Evolutionary conservation across 768 basidiomycete species (phyloP).

Genomic region (Galerina marginata): DNA sequence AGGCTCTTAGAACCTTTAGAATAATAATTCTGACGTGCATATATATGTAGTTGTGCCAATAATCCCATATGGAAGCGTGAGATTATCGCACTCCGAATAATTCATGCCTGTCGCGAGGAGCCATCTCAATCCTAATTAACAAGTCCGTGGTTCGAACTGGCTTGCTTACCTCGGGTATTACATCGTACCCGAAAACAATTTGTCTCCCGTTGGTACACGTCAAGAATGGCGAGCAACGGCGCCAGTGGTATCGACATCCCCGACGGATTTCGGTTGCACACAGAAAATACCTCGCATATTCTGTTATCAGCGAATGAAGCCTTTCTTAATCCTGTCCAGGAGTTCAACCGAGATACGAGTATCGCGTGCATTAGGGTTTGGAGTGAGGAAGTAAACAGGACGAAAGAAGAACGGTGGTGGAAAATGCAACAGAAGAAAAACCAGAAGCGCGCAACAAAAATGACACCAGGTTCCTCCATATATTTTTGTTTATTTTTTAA

Average conservation of each 20-base stretch:
- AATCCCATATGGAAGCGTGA: background rate
- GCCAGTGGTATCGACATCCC: conserved; percentile 49
- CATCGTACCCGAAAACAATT: conserved; percentile 7
- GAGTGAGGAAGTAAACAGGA: conserved; percentile 73
- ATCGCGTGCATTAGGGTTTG: conserved; percentile 90
- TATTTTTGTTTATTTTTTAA: background rate
- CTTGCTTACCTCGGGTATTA: conserved; percentile 6
- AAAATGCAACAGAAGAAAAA: conserved; percentile 52
- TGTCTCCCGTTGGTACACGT: conserved; percentile 11
- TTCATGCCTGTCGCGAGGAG: background rate
- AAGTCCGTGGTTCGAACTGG: conserved; percentile 11
- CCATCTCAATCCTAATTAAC: background rate
- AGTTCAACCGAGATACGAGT: conserved; percentile 95
- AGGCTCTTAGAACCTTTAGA: no score
- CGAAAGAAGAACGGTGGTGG: conserved; percentile 68
- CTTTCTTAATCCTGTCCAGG: conserved; percentile 96
- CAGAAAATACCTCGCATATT: conserved; percentile 82
- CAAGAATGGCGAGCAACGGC: conserved; percentile 26
- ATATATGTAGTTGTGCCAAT: no score
- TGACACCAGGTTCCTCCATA: conserved; percentile 28
- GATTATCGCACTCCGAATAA: background rate
- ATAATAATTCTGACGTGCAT: no score
- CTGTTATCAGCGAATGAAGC: conserved; percentile 83
- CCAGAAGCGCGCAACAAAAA: conserved; percentile 30
- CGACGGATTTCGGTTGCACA: conserved; percentile 78